Conservation (phyloP, 2,329 filamentous ascomycete species). For the Botrytis deweyae region DNA sequence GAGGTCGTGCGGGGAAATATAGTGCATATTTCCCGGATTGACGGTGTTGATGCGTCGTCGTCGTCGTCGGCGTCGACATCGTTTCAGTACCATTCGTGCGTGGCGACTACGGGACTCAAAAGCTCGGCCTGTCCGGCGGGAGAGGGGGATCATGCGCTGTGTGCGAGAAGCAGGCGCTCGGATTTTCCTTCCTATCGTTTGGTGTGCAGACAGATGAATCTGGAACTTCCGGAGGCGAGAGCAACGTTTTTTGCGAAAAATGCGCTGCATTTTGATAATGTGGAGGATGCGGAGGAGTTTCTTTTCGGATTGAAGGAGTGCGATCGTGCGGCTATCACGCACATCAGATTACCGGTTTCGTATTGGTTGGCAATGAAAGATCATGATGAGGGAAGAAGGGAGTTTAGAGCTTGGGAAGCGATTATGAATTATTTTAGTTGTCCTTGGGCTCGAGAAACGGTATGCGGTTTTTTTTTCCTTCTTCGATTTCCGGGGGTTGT, state of each 20-base stretch:
- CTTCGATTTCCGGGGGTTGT: neutral
- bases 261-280: slow-evolving; percentile 30
- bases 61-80: neutral
- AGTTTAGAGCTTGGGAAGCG: slow-evolving; percentile 19
- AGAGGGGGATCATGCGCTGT: slow-evolving; percentile 26
- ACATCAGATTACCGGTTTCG: slow-evolving; percentile 26
- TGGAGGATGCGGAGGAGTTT: slow-evolving; percentile 24
- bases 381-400: neutral
- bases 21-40: slow-evolving; percentile 24
- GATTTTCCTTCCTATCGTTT: slow-evolving; percentile 20
- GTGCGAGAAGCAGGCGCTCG: slow-evolving; percentile 10
- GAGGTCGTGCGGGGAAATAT: slow-evolving; percentile 23
- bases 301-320: slow-evolving; percentile 28
- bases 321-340: slow-evolving; percentile 26
- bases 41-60: neutral
- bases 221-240: slow-evolving; percentile 24
- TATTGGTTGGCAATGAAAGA: neutral
- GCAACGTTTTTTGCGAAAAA: slow-evolving; percentile 24
- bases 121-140: slow-evolving; percentile 25
- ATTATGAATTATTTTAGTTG: slow-evolving; percentile 31
- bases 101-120: neutral
- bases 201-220: slow-evolving; percentile 29
- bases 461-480: slow-evolving; percentile 14
- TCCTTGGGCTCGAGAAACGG: slow-evolving; percentile 28
- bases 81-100: slow-evolving; percentile 2